Percentiles rank a stretch among this genome's conserved stretches.
phyloP scores from a whole-genome alignment of 2,329 filamentous ascomycete genomes.

The Curvularia hawaiiensis region DNA sequence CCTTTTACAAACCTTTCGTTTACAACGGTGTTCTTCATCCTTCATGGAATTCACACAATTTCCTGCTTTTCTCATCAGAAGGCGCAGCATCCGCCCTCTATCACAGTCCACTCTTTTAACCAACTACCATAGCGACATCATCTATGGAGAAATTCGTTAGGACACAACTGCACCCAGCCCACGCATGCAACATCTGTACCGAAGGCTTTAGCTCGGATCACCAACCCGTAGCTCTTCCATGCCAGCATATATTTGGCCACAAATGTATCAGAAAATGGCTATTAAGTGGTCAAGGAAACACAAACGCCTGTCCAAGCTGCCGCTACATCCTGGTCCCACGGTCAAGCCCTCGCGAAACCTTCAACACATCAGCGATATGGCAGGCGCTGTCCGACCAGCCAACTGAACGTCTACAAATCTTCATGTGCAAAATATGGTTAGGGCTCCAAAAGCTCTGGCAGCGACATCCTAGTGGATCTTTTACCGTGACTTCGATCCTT shows the following conservation, averaged over 20 bases:
- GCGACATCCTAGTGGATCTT: conserved; percentile 20
- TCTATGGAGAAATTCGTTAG: conserved; percentile 36
- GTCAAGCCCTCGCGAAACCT: conserved; percentile 14
- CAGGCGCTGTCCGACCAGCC: conserved; percentile 31
- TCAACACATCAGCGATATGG: conserved; percentile 35
- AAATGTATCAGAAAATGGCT: conserved; percentile 39
- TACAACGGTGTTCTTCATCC: not conserved
- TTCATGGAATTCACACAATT: conserved; percentile 1
- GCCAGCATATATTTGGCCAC: conserved; percentile 42
- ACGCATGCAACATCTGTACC: conserved; percentile 36
- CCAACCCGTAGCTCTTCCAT: conserved; percentile 37
- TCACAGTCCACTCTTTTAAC: not conserved
- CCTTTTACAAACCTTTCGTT: conserved; percentile 4
- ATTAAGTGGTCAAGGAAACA: conserved; percentile 28
- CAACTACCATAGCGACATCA: not conserved
- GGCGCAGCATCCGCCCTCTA: not conserved
- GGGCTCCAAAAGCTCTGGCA: conserved; percentile 29
- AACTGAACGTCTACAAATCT: conserved; percentile 21
- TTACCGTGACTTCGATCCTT: conserved; percentile 28
- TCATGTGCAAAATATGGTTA: conserved; percentile 30
- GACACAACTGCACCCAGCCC: conserved; percentile 32
- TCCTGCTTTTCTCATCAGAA: not conserved
- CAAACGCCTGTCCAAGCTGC: conserved; percentile 36
- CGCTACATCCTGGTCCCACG: conserved; percentile 27
- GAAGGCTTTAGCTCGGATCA: conserved; percentile 32